Base-by-base conservation (phyloP, 106 monocot genomes). In the Phalaenopsis equestris region DNA sequence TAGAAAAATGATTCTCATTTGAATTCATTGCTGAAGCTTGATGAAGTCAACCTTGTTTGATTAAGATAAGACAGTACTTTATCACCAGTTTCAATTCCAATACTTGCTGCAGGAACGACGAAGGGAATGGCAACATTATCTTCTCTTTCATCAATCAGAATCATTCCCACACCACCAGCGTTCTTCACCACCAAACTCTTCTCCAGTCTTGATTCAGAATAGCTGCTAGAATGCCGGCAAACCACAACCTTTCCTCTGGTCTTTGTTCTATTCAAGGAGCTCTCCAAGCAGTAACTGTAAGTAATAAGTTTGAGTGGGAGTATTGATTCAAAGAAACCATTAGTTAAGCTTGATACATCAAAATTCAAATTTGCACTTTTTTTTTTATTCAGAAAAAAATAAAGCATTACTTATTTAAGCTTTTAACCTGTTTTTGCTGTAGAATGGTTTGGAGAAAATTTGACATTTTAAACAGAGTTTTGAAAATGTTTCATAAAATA, bases 111-210 rank as follows among this genome's bases (percentile, higher is more conserved):
- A 72, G 97, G 97, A 52, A 98, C 77, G 16, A 42, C 77, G 83
- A 94, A 98, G 2, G 87, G 91, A 86, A 85, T 18, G 5, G 94
- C 97, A 38, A 98, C 82, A 90, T 89, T 85, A 37, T 82, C 79
- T 55, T 91, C 85, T 24, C 42, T 67, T 83, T 94, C 92, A 75
- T 94, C 92, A 41, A 94, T 85, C 58, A 98, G 82, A 81, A 98
- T 86, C 97, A 98, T 94, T 58, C 97, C 97, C 81, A 90, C 84
- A 10, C 87, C 97, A 17, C 94, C 92, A 41, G 90, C 97, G 79
- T 82, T 80, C 85, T 85, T 86, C 9, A 94, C 97, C 11, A 76
- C 86, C 72, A 78, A 11, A 49, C 92, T 92, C 87, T 89, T 94
- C n/a, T 48, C 84, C 45, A 94, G 14, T 77, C 90, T 90, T 48